A percentile compares a stretch with the other conserved stretches of the same genome.
These are phyloP conservation scores for Amylostereum chailletii DNA, from an alignment of 1,284 basidiomycete genomes.

Conservation along the genomic window DNA sequence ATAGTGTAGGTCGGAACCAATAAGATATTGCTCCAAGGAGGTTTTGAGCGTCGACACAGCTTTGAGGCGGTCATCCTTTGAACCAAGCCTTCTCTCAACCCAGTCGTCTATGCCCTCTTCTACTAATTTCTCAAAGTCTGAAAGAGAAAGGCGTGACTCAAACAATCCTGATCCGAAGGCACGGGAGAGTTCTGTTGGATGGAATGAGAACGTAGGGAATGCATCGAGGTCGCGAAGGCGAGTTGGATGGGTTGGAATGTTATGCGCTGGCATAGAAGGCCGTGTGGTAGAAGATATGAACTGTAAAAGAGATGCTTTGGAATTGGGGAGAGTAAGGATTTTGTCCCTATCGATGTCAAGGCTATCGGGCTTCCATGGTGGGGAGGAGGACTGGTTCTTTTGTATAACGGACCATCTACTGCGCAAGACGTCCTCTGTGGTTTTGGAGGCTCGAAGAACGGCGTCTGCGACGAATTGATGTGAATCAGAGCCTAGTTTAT, in stretches of 20 bases:
- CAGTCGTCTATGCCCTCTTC: constrained; percentile 21
- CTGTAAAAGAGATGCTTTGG: constrained; percentile 1
- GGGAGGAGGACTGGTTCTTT: constrained; percentile 1
- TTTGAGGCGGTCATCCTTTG: neutral
- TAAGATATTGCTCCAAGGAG: constrained; percentile 20
- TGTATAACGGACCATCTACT: constrained; percentile 25
- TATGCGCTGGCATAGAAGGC: too few relatives aligned
- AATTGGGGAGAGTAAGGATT: constrained; percentile 2
- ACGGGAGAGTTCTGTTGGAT: too few relatives aligned
- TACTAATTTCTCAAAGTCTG: constrained; percentile 22
- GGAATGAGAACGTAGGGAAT: too few relatives aligned
- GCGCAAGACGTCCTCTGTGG: constrained; percentile 14
- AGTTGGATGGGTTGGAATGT: too few relatives aligned
- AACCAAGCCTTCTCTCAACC: constrained; percentile 13
- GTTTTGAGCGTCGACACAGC: constrained; percentile 13
- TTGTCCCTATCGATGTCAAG: constrained; percentile 15
- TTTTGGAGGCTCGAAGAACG: constrained; percentile 11
- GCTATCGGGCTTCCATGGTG: constrained; percentile 13
- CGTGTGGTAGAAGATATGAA: constrained; percentile 5
- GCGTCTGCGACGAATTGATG: constrained; percentile 11
- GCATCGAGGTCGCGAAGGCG: too few relatives aligned
- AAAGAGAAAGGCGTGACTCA: neutral
- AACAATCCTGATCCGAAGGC: too few relatives aligned
- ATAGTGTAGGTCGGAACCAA: constrained; percentile 12
- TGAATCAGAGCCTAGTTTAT: constrained; percentile 25